A percentile compares a stretch with the other conserved stretches of the same genome.
phyloP scores from a whole-genome alignment of 73 alveolate genomes.

The Symbiodinium natans region DNA sequence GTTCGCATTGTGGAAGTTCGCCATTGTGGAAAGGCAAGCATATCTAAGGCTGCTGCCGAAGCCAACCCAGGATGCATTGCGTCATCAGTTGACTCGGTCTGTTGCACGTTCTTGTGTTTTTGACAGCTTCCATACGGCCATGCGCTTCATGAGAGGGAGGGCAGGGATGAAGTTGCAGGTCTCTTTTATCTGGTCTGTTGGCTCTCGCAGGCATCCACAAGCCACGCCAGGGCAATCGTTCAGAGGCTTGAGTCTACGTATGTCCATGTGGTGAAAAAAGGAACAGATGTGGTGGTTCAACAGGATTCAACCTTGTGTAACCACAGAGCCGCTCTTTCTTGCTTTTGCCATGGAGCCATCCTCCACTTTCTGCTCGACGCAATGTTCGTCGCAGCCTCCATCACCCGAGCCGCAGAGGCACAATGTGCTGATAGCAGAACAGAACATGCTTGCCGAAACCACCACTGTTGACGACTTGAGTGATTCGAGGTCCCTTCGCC shows the following conservation, averaged over 20 bases:
- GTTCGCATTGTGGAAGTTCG: background rate
- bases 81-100: background rate
- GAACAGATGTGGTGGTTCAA: no score
- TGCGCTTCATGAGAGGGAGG: no score
- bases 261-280: no score
- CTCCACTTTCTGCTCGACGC: slow-evolving; percentile 75
- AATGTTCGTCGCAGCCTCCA: slow-evolving; percentile 43
- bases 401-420: slow-evolving; percentile 18
- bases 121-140: slow-evolving; percentile 22
- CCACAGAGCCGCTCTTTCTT: no score
- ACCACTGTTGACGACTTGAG: background rate
- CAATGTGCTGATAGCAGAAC: background rate
- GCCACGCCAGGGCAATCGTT: no score
- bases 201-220: no score
- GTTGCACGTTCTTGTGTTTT: slow-evolving; percentile 6
- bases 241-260: no score
- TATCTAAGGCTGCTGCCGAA: slow-evolving; percentile 59
- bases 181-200: no score
- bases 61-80: slow-evolving; percentile 57
- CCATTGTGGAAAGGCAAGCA: background rate
- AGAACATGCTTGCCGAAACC: background rate
- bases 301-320: no score
- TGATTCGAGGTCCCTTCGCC: background rate
- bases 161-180: no score
- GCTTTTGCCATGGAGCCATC: slow-evolving; percentile 40